Evolutionary conservation across 2,329 filamentous ascomycete species (phyloP).

Genomic region (Trichoderma aggressivum): DNA sequence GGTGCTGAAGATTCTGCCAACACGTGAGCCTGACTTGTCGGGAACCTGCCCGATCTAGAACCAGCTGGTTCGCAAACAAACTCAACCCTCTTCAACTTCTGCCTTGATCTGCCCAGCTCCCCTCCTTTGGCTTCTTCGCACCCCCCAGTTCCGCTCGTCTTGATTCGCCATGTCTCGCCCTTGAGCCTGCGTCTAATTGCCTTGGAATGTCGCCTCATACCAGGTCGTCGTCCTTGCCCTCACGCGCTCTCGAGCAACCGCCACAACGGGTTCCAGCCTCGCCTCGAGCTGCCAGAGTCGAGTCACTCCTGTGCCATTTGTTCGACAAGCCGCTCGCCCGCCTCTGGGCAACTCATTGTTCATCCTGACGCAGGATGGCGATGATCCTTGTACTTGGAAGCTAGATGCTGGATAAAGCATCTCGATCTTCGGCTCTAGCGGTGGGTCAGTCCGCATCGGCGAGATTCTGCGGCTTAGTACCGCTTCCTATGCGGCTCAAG

Average conservation of each 20-base stretch:
- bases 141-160: neutral
- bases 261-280: constrained; percentile 1
- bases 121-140: neutral
- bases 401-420: neutral
- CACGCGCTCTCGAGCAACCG: neutral
- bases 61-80: neutral
- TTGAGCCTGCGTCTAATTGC: neutral
- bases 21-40: neutral
- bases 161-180: constrained; percentile 14
- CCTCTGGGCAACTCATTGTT: constrained; percentile 12
- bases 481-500: neutral
- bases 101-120: neutral
- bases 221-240: neutral
- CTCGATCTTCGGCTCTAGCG: neutral
- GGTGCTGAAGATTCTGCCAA: neutral
- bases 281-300: neutral
- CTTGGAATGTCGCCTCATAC: constrained; percentile 19
- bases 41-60: neutral
- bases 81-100: neutral
- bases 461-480: neutral
- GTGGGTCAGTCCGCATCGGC: neutral
- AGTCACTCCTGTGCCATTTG: neutral
- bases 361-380: constrained; percentile 13
- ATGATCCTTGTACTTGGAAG: neutral
- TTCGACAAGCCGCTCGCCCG: neutral